Percentiles rank a stretch among this genome's conserved stretches.
These are phyloP conservation scores for Ochetophila trinervis DNA, from an alignment of 306 rosid species.

Conservation along the genomic window DNA sequence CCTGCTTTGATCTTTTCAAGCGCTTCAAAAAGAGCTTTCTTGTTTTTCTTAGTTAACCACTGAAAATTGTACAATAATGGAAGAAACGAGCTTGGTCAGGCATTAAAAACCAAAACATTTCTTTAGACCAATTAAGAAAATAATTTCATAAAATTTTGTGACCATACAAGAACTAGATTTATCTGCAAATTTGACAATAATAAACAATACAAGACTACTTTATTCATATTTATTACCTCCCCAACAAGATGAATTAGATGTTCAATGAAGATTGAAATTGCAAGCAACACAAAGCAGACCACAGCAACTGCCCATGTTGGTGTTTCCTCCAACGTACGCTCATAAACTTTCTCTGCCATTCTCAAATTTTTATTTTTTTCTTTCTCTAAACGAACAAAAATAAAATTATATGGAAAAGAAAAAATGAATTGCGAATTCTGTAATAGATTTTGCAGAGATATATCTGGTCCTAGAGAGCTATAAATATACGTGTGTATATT, in stretches of 20 bases:
- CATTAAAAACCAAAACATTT: not conserved
- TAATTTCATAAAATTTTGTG: too few relatives aligned
- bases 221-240: slow-evolving; percentile 30
- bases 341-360: not conserved
- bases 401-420: not conserved
- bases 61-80: slow-evolving; percentile 2
- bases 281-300: slow-evolving; percentile 56
- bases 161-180: too few relatives aligned
- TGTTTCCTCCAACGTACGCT: slow-evolving; percentile 49
- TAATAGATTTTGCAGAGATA: not conserved
- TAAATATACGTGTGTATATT: too few relatives aligned
- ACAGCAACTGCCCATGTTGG: slow-evolving; percentile 77
- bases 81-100: too few relatives aligned
- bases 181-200: too few relatives aligned
- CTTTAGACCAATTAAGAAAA: too few relatives aligned
- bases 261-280: slow-evolving; percentile 58
- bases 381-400: not conserved
- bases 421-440: not conserved
- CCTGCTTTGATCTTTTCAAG: slow-evolving; percentile 73
- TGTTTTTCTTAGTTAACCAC: slow-evolving; percentile 50
- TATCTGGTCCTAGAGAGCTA: too few relatives aligned
- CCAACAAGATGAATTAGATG: slow-evolving; percentile 46
- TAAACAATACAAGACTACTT: too few relatives aligned
- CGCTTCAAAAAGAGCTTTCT: slow-evolving; percentile 61
- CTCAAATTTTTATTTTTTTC: not conserved